Conservation (phyloP, 768 basidiomycete species). For the Lactarius hatsudake region DNA sequence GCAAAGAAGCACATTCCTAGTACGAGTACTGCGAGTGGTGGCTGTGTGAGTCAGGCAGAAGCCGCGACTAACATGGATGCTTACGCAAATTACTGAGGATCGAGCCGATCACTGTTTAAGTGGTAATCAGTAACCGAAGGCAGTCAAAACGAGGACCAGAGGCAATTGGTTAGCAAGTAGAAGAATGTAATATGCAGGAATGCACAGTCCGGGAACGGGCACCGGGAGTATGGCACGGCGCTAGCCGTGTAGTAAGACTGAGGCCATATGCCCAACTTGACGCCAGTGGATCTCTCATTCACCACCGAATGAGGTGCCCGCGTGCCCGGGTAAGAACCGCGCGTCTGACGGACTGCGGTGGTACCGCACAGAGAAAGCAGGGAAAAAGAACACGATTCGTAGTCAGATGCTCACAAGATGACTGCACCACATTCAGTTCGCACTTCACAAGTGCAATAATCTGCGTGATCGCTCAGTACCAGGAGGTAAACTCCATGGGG, state of each 20-base stretch:
- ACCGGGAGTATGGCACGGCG: not conserved
- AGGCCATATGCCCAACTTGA: not conserved
- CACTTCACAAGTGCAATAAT: constrained; percentile 48
- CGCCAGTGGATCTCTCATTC: not conserved
- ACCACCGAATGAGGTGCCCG: not conserved
- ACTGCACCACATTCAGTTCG: constrained; percentile 45
- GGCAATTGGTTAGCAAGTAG: not conserved
- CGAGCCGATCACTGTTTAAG: constrained; percentile 42
- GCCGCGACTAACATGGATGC: constrained; percentile 15
- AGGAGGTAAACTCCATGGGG: not conserved
- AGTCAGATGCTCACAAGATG: constrained; percentile 37
- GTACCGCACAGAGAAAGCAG: not conserved
- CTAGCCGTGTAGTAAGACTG: not conserved
- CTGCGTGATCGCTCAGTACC: constrained; percentile 30
- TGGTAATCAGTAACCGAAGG: constrained; percentile 5
- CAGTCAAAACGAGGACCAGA: not conserved
- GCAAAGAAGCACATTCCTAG: constrained; percentile 92
- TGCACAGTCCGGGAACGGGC: not conserved
- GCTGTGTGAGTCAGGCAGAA: constrained; percentile 11
- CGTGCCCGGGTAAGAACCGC: not conserved
- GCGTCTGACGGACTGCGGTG: not conserved
- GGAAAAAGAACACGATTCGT: not conserved
- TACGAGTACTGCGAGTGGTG: constrained; percentile 55
- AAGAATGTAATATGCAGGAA: not conserved
- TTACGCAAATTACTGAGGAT: constrained; percentile 46